Evolutionary conservation across 192 early-diverging fungal species (phyloP).

Genomic region (Entrophospora sp.): DNA sequence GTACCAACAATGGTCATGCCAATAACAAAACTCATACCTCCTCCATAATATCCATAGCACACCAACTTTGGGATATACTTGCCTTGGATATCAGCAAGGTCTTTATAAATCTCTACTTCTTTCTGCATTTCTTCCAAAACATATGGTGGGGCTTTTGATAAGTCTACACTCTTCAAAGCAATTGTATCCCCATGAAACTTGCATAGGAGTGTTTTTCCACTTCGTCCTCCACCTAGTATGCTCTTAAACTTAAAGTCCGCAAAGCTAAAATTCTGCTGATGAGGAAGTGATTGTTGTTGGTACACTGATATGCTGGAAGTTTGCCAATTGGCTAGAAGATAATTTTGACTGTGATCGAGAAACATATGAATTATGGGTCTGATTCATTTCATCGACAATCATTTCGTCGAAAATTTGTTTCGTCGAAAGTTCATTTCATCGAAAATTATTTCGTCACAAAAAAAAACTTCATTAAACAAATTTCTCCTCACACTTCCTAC

Average conservation of each 20-base stretch:
- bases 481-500: no score
- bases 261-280: neutral
- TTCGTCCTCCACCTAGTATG: slow-evolving; percentile 5
- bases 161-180: slow-evolving; percentile 13
- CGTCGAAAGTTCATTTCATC: no score
- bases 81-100: slow-evolving; percentile 11
- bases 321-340: no score
- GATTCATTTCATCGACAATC: no score
- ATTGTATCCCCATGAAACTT: neutral
- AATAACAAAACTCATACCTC: slow-evolving; percentile 16
- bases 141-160: slow-evolving; percentile 15
- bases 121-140: slow-evolving; percentile 11
- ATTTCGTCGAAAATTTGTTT: no score
- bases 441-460: no score
- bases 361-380: no score
- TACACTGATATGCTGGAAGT: no score
- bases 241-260: slow-evolving; percentile 10
- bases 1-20: slow-evolving; percentile 11
- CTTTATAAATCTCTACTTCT: slow-evolving; percentile 10
- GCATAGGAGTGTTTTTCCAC: slow-evolving; percentile 4
- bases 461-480: no score
- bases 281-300: no score
- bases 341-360: no score
- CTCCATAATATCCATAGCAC: slow-evolving; percentile 14
- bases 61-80: slow-evolving; percentile 17